A percentile compares a stretch with the other conserved stretches of the same genome.
Conservation (phyloP, 495 filamentous ascomycete species). For the Penicillium ochrochloron region DNA sequence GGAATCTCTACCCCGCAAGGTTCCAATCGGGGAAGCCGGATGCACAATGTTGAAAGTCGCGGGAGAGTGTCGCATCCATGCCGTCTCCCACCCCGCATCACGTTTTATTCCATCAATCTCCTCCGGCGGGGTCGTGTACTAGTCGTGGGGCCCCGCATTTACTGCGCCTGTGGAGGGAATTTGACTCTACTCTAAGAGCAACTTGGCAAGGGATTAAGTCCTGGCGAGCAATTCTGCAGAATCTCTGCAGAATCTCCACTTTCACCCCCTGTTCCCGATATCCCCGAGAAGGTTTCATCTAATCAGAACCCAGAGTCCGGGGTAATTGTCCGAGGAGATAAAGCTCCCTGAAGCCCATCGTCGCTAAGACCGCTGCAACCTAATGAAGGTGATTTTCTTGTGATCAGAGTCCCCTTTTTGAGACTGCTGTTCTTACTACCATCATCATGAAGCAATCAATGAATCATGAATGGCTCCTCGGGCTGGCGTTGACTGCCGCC, state of each 20-base stretch:
- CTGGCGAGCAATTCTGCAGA: constrained; percentile 5
- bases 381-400: background rate
- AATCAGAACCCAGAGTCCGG: background rate
- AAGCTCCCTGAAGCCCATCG: background rate
- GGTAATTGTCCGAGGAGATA: background rate
- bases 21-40: background rate
- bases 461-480: constrained; percentile 6
- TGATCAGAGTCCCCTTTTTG: background rate
- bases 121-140: background rate
- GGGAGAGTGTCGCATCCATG: background rate
- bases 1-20: background rate
- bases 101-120: background rate
- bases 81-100: background rate
- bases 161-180: background rate
- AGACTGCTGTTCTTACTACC: background rate
- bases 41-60: background rate
- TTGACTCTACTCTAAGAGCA: background rate
- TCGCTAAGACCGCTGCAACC: background rate
- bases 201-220: background rate
- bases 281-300: background rate
- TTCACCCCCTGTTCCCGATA: background rate
- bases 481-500: background rate
- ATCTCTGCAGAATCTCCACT: background rate
- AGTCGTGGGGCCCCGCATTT: background rate
- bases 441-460: constrained; percentile 3